phyloP scores from a whole-genome alignment of 31 red algal genomes.

The Odonthalia washingtoniensis region DNA sequence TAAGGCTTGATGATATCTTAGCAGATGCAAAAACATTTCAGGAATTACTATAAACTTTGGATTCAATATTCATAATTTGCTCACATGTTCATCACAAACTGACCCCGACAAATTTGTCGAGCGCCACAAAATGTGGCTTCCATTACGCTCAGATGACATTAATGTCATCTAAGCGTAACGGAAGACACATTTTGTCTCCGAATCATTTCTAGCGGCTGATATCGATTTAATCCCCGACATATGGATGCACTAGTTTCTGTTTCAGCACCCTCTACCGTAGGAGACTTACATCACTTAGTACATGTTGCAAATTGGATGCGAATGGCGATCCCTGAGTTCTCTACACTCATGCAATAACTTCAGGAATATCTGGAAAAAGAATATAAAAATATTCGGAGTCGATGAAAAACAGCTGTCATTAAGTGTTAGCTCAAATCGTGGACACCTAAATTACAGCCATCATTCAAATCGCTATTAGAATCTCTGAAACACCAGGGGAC shows the following conservation, averaged over 20 bases:
- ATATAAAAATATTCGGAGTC: background rate
- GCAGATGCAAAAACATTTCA: background rate
- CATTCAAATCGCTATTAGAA: constrained; percentile 25
- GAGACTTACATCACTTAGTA: constrained; percentile 8
- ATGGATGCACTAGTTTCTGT: background rate
- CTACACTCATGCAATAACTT: no score
- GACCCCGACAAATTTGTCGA: constrained; percentile 26
- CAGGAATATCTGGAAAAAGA: no score
- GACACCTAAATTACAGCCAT: background rate
- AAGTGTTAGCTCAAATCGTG: constrained; percentile 33
- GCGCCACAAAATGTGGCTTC: no score
- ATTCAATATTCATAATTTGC: background rate
- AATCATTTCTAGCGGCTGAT: background rate
- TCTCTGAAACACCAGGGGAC: constrained; percentile 21
- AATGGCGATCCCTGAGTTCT: no score
- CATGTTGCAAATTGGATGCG: constrained; percentile 44
- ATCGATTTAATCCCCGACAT: background rate
- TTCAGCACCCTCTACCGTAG: constrained; percentile 47
- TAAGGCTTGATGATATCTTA: constrained; percentile 38
- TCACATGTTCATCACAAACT: constrained; percentile 8
- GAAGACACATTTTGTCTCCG: background rate
- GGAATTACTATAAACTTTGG: constrained; percentile 16
- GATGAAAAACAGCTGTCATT: constrained; percentile 26
- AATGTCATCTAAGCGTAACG: constrained; percentile 27
- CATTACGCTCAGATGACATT: no score